Base-by-base conservation (phyloP, 495 filamentous ascomycete genomes). In the Annulohypoxylon nitens region DNA sequence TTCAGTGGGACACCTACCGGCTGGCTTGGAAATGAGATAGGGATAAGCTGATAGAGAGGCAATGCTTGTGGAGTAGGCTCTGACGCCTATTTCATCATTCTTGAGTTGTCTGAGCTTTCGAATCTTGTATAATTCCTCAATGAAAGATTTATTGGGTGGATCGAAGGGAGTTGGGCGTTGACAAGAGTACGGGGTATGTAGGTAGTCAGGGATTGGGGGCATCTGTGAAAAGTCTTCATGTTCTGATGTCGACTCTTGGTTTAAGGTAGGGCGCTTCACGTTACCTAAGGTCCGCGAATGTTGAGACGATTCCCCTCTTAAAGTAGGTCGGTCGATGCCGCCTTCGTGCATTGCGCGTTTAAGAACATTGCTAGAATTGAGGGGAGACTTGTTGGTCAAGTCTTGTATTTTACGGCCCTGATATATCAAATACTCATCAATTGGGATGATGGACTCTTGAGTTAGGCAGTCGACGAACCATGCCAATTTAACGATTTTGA, bases 21-120 rank as follows among this genome's bases (percentile, higher is more conserved):
- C 59, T 16, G 79, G 61, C 16, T 80, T 80, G 16, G 78, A 79
- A 58, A 86, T 71, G 0, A 62, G 61, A 64, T 81, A 80, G 0
- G 96, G 95, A 74, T 98, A 98, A 10, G 96, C 93, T 12, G 91
- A 88, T 1, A 99, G 73, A 0, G 92, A 80, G 10, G 96, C 93
- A 63, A 99, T 97, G 54, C 90, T 90, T 4, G 91, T 93, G 61
- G 92, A 93, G 77, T 98, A 98, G 0, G 95, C 94, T n/a, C 93
- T 87, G 0, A 94, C 88, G 11, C 93, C 93, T 55, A 97, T 90
- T 25, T 92, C 85, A 70, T 97, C 93, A 2, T 88, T 87, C 0
- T 85, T 89, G 8, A 98, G 83, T 7, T 87, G 83, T 26, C 95
- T 87, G 1, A 92, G 87, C 2, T 87, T 86, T 14, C 89, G 87